Conservation (phyloP, 495 filamentous ascomycete species). For the Parachaetomium inaequale region DNA sequence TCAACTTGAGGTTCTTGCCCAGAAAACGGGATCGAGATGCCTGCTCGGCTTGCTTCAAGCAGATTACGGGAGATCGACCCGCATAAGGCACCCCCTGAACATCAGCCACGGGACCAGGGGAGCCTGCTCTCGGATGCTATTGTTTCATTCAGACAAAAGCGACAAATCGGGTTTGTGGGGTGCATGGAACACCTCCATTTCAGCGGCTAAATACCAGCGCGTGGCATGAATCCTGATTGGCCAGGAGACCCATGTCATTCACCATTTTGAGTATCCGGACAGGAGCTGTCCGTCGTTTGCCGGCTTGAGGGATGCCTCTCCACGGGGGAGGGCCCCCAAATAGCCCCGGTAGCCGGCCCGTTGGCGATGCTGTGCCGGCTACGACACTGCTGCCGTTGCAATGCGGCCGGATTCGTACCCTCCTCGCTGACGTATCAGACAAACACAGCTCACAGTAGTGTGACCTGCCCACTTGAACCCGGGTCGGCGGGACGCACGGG, state of each 20-base stretch:
- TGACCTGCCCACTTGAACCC: not conserved
- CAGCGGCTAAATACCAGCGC: constrained; percentile 15
- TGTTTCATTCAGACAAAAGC: not conserved
- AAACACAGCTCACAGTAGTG: not conserved
- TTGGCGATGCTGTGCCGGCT: not conserved
- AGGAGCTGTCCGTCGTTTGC: constrained; percentile 11
- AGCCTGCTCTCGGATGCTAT: not conserved
- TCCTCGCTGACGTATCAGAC: not conserved
- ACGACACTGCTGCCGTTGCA: not conserved
- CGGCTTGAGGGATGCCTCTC: not conserved
- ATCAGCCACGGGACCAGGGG: not conserved
- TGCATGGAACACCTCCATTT: constrained; percentile 7
- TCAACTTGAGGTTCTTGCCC: not conserved
- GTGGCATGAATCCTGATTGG: constrained; percentile 8
- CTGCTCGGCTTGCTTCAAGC: not conserved
- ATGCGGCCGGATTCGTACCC: not conserved
- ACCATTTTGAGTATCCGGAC: constrained; percentile 20
- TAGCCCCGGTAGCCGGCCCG: constrained; percentile 17
- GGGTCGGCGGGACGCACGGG: not conserved
- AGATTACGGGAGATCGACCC: not conserved
- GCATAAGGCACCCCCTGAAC: not conserved
- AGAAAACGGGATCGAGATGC: not conserved
- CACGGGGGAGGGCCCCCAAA: not conserved
- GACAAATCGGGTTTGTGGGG: constrained; percentile 15
- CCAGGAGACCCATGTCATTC: not conserved